Evolutionary conservation across 2,329 filamentous ascomycete genomes (phyloP).

Genomic region (Atkinsonella hypoxylon): DNA sequence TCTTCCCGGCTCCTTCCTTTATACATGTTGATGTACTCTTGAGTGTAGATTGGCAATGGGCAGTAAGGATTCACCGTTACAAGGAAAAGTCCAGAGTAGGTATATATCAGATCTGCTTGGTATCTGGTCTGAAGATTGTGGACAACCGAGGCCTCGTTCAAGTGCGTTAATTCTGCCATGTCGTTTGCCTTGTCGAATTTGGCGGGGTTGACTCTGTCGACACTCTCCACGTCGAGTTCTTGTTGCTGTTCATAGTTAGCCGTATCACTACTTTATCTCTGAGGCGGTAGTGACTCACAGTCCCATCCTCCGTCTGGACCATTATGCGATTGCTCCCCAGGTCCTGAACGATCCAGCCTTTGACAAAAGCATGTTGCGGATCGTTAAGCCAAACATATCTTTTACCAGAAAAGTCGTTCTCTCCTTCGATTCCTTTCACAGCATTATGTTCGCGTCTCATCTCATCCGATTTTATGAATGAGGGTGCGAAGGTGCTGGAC

Average conservation of each 20-base stretch:
- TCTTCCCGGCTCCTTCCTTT: constrained; percentile 84
- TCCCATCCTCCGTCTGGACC: constrained; percentile 90
- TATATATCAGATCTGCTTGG: constrained; percentile 93
- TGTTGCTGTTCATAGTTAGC: constrained; percentile 51
- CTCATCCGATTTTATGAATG: constrained; percentile 87
- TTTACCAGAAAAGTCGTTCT: constrained; percentile 98
- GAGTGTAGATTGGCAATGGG: constrained; percentile 84
- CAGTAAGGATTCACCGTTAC: constrained; percentile 98
- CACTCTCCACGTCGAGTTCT: constrained; percentile 71
- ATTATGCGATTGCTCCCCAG: constrained; percentile 55
- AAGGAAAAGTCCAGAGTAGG: constrained; percentile 92
- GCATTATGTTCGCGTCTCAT: constrained; percentile 44
- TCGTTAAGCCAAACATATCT: constrained; percentile 97
- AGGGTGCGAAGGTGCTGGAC: constrained; percentile 83
- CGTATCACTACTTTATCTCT: background rate
- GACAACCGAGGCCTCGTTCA: constrained; percentile 95
- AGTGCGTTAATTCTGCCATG: constrained; percentile 95
- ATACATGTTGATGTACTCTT: constrained; percentile 98
- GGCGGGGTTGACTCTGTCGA: constrained; percentile 97
- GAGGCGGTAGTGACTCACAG: constrained; percentile 40
- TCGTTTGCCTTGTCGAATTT: constrained; percentile 99
- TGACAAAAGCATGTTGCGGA: constrained; percentile 74
- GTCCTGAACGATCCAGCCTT: constrained; percentile 85
- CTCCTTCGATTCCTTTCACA: constrained; percentile 74
- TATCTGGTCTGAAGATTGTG: constrained; percentile 95